Evolutionary conservation across 192 early-diverging fungal species (phyloP).

Genomic region (Bifiguratus adelaidae): DNA sequence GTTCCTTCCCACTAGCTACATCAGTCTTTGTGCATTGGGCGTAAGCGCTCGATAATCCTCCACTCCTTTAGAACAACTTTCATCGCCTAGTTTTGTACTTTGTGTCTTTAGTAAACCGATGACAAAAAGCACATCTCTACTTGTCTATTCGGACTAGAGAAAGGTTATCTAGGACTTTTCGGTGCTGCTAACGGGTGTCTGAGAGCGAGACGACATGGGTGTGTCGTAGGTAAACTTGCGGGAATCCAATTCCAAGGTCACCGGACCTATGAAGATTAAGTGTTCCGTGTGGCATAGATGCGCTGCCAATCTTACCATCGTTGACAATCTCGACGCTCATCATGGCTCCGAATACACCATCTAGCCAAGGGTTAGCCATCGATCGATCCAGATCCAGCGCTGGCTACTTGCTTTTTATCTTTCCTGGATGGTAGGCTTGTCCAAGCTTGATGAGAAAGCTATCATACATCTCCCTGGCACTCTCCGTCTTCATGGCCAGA

Average conservation of each 20-base stretch:
- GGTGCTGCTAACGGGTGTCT: too few relatives aligned
- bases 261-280: slow-evolving; percentile 20
- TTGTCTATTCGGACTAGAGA: too few relatives aligned
- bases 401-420: slow-evolving; percentile 53
- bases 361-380: slow-evolving; percentile 13
- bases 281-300: not conserved
- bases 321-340: slow-evolving; percentile 87
- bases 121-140: too few relatives aligned
- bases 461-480: slow-evolving; percentile 62
- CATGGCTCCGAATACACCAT: slow-evolving; percentile 94
- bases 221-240: slow-evolving; percentile 34
- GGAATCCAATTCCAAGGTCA: slow-evolving; percentile 45
- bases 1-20: too few relatives aligned
- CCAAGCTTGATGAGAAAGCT: slow-evolving; percentile 61
- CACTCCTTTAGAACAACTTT: too few relatives aligned
- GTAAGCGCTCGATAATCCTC: too few relatives aligned
- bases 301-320: slow-evolving; percentile 36
- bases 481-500: slow-evolving; percentile 65
- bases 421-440: slow-evolving; percentile 43
- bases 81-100: too few relatives aligned
- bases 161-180: too few relatives aligned
- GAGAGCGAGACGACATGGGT: too few relatives aligned
- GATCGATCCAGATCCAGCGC: not conserved
- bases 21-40: too few relatives aligned
- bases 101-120: too few relatives aligned